These are phyloP conservation scores for Leccinum incarnatum DNA, from an alignment of 768 basidiomycete species.

Conservation along the genomic window DNA sequence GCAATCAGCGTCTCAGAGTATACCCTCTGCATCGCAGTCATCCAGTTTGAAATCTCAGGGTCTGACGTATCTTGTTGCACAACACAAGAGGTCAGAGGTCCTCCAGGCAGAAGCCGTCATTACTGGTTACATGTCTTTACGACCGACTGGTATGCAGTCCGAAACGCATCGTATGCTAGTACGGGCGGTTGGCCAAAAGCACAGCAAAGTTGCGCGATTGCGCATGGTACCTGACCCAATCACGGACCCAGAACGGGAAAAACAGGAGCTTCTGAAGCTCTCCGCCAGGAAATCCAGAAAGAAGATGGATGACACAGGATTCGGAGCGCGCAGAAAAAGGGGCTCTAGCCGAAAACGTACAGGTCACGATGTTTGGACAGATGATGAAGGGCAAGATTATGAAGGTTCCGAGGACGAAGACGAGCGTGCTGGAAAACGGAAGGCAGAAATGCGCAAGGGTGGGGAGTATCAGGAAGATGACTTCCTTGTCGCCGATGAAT, in stretches of 20 bases:
- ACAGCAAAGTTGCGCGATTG: conserved; percentile 75
- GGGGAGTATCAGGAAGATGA: conserved; percentile 83
- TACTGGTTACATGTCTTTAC: conserved; percentile 79
- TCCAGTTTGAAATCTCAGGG: conserved; percentile 57
- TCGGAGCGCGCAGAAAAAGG: conserved; percentile 48
- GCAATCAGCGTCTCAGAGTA: conserved; percentile 40
- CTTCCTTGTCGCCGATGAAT: conserved; percentile 76
- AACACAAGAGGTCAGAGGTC: conserved; percentile 81
- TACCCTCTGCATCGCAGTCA: conserved; percentile 38
- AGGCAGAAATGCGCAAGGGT: conserved; percentile 46
- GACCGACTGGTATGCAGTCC: conserved; percentile 87
- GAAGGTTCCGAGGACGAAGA: conserved; percentile 61
- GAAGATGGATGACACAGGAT: conserved; percentile 49
- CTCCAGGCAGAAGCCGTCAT: conserved; percentile 84
- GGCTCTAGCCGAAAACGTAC: conserved; percentile 39
- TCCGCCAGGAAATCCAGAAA: conserved; percentile 63
- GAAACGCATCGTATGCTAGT: conserved; percentile 89
- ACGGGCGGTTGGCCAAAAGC: conserved; percentile 80
- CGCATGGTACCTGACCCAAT: conserved; percentile 78
- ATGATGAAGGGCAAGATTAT: conserved; percentile 63
- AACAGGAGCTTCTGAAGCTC: conserved; percentile 62
- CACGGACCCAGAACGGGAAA: conserved; percentile 72
- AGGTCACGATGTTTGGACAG: conserved; percentile 56
- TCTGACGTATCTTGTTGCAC: conserved; percentile 85
- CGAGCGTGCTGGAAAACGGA: conserved; percentile 44